Evolutionary conservation across 257 asterid species (phyloP).

Genomic region (Thymus quinquecostatus): DNA sequence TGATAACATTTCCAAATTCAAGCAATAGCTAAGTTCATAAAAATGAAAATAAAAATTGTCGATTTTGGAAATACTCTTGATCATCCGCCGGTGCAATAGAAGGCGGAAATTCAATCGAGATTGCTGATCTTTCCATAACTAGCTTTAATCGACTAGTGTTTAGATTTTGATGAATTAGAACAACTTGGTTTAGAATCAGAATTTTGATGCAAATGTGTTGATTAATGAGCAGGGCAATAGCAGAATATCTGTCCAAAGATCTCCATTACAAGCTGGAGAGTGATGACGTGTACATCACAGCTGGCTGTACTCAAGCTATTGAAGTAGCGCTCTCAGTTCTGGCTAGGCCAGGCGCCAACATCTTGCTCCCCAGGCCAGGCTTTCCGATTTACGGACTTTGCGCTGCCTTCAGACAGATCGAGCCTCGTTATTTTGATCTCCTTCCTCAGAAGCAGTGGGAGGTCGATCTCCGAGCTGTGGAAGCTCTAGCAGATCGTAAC

Average conservation of each 20-base stretch:
- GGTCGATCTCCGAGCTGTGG: constrained; percentile 66
- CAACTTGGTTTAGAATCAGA: too few relatives aligned
- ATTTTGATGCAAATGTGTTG: background rate
- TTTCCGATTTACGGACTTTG: constrained; percentile 79
- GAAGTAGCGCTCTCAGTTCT: constrained; percentile 63
- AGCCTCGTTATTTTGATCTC: constrained; percentile 68
- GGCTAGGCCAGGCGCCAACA: constrained; percentile 73
- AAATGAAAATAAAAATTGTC: too few relatives aligned
- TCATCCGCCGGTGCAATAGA: too few relatives aligned
- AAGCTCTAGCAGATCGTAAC: constrained; percentile 74
- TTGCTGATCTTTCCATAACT: too few relatives aligned
- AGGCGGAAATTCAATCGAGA: too few relatives aligned
- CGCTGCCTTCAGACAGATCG: constrained; percentile 66
- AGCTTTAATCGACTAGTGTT: too few relatives aligned
- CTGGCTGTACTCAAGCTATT: constrained; percentile 92
- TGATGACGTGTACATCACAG: constrained; percentile 75
- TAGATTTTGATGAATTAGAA: too few relatives aligned
- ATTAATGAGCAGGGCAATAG: constrained; percentile 63
- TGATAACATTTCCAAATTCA: too few relatives aligned
- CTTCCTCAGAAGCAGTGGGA: constrained; percentile 69
- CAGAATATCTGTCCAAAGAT: constrained; percentile 70
- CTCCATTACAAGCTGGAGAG: constrained; percentile 58
- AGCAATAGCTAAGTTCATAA: too few relatives aligned
- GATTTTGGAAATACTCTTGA: too few relatives aligned
- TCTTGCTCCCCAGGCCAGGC: constrained; percentile 84